These are phyloP conservation scores for Boechera stricta DNA, from an alignment of 345 rosid species.

Conservation along the genomic window DNA sequence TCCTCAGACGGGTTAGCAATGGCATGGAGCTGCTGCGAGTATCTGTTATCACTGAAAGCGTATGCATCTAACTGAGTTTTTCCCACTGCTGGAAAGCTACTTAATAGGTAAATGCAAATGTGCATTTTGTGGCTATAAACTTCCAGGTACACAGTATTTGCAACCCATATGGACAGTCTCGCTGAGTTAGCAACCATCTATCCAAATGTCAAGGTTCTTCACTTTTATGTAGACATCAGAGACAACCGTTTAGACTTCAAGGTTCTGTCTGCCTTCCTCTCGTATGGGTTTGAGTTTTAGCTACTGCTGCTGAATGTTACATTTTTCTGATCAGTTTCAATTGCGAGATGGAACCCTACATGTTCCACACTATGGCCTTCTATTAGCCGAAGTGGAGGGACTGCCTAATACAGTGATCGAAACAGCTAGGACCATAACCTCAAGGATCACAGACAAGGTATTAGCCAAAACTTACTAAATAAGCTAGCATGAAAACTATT, in stretches of 20 bases:
- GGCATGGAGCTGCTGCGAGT: conserved; percentile 98
- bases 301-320: conserved; percentile 22
- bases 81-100: background rate
- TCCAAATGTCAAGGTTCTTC: conserved; percentile 86
- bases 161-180: conserved; percentile 89
- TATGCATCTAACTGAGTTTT: conserved; percentile 47
- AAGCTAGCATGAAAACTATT: background rate
- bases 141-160: conserved; percentile 82
- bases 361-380: conserved; percentile 87
- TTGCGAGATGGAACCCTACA: conserved; percentile 76
- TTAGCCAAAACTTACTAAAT: background rate
- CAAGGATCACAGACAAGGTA: conserved; percentile 72
- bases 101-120: conserved; percentile 19
- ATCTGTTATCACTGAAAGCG: conserved; percentile 80
- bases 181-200: conserved; percentile 82
- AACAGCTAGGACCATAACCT: conserved; percentile 75
- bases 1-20: conserved; percentile 94
- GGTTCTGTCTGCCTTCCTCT: conserved; percentile 48
- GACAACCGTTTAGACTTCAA: conserved; percentile 86
- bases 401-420: conserved; percentile 81
- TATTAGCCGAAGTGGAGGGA: conserved; percentile 86
- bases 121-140: conserved; percentile 10
- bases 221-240: conserved; percentile 70
- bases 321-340: conserved; percentile 59
- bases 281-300: conserved; percentile 5